Evolutionary conservation across 768 basidiomycete species (phyloP), one percentile per base, ranked within the genome.

Genomic region (Boletellus ananas): DNA sequence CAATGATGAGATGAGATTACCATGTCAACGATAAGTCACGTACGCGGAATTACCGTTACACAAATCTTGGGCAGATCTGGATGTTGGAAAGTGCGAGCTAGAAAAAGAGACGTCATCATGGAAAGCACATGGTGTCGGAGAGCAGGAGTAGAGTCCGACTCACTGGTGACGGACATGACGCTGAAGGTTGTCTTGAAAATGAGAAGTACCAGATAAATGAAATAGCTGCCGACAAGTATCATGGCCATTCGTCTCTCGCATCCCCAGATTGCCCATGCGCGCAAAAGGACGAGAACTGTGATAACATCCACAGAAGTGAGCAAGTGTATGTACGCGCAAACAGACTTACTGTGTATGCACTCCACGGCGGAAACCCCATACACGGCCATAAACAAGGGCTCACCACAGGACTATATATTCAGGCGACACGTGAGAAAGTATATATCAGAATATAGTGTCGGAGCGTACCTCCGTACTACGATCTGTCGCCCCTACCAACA

Each of bases 261-360:
- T 1, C 59, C 49, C 59, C 59, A 60, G 34, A 60, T 56, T n/a
- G 59, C 51, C 51, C 59, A 58, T 8, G 51, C 54, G 13, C 59
- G 48, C 31, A 56, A 9, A 31, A 60, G 51, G 14, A 58, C 57
- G 17, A 60, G 49, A 43, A 56, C 58, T 60, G 6, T 2, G 9
- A 10, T 12, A 18, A 6, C 0, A 17, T 41, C 18, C 23, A 35
- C 3, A 17, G 12, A 29, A 14, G 3, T 3, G 3, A 18, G 31
- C 3, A 2, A 20, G 12, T 2, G n/a, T n/a, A n/a, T n/a, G n/a
- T 10, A 13, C 20, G 13, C 14, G 20, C 4, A 23, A 16, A 0
- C 13, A 20, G n/a, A 29, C 57, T 42, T 20, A 60, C 58, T 49
- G 37, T 60, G 57, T 10, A 59, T 51, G 5, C 52, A 47, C 20